Evolutionary conservation across 305 asterid genomes (phyloP).

Genomic region (Solanum chacoense): DNA sequence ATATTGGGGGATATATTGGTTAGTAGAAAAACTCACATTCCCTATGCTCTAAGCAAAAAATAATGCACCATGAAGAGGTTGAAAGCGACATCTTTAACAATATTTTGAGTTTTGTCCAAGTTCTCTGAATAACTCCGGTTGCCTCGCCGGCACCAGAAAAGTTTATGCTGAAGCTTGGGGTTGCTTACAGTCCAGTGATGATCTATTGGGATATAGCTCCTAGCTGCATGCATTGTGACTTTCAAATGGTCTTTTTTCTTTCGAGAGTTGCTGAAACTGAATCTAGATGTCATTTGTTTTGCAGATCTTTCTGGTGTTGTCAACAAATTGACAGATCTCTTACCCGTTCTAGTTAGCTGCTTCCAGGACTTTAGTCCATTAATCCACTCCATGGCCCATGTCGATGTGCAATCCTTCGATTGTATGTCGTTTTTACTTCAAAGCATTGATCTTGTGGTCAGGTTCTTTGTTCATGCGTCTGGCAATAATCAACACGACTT

Average conservation of each 20-base stretch:
- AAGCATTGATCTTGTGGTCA: constrained; percentile 56
- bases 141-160: not conserved
- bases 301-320: constrained; percentile 50
- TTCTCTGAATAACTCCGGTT: not conserved
- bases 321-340: constrained; percentile 50
- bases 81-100: not conserved
- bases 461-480: constrained; percentile 30
- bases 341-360: constrained; percentile 56
- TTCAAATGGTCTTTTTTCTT: not conserved
- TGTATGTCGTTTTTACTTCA: constrained; percentile 75
- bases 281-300: constrained; percentile 14
- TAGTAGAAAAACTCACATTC: not conserved
- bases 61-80: not conserved
- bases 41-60: not conserved
- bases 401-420: constrained; percentile 61
- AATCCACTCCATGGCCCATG: constrained; percentile 27
- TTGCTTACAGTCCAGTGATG: not conserved
- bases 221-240: not conserved
- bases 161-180: not conserved
- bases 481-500: constrained; percentile 23
- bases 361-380: constrained; percentile 58
- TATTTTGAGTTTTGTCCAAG: not conserved
- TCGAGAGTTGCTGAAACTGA: not conserved
- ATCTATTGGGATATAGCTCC: not conserved
- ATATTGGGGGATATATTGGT: too few species aligned